A percentile compares a stretch with the other conserved stretches of the same genome.
Conservation (phyloP, 75 land plant species). For the Adiantum capillusveneris region DNA sequence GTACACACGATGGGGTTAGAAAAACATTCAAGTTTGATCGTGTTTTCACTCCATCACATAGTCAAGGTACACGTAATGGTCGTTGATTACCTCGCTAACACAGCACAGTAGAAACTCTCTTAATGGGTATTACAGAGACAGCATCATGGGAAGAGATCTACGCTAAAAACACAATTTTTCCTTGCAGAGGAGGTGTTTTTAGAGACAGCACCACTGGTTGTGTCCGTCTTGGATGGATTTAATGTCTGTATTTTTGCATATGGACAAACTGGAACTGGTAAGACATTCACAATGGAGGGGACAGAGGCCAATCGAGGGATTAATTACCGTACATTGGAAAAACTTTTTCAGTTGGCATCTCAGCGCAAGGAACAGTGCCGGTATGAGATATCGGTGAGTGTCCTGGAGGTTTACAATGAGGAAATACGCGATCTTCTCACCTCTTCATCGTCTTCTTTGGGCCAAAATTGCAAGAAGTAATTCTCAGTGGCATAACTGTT, state of each 20-base stretch:
- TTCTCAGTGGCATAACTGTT: not conserved
- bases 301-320: constrained; percentile 74
- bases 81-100: not conserved
- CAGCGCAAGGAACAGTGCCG: constrained; percentile 45
- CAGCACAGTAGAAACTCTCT: not conserved
- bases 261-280: constrained; percentile 98
- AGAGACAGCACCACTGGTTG: constrained; percentile 79
- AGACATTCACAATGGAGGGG: constrained; percentile 98
- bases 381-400: constrained; percentile 87
- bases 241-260: constrained; percentile 99
- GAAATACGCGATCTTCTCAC: constrained; percentile 85
- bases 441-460: constrained; percentile 41
- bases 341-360: constrained; percentile 57
- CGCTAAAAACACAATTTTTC: too few relatives aligned
- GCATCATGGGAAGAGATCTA: too few relatives aligned
- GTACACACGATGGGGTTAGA: constrained; percentile 40
- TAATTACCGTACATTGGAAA: constrained; percentile 82
- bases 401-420: constrained; percentile 94
- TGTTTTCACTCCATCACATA: constrained; percentile 73
- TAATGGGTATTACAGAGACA: not conserved
- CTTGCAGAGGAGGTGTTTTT: constrained; percentile 72
- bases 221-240: constrained; percentile 90
- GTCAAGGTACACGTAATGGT: constrained; percentile 49
- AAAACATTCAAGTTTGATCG: constrained; percentile 89
- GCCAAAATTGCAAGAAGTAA: constrained; percentile 57